Conservation (phyloP, 164 flowering plant genomes). For the Platanus orientalis region DNA sequence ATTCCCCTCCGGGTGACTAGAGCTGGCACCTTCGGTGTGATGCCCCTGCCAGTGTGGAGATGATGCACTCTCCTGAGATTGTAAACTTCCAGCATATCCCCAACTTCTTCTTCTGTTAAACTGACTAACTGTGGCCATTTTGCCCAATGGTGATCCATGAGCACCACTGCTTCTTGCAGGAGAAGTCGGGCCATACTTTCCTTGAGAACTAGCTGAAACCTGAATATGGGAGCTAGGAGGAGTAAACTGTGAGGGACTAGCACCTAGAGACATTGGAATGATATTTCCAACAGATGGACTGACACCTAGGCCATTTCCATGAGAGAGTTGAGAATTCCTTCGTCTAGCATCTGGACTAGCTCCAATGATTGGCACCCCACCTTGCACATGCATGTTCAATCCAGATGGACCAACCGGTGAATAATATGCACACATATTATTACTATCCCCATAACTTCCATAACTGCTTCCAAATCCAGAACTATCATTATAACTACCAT, state of each 20-base stretch:
- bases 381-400: conserved; percentile 53
- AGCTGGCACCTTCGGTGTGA: conserved; percentile 31
- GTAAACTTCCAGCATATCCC: conserved; percentile 57
- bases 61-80: conserved; percentile 53
- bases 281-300: conserved; percentile 77
- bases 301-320: conserved; percentile 75
- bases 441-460: conserved; percentile 86
- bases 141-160: conserved; percentile 91
- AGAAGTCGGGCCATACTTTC: conserved; percentile 80
- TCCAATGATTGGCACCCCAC: conserved; percentile 64
- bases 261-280: conserved; percentile 81
- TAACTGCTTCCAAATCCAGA: conserved; percentile 78
- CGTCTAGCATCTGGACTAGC: conserved; percentile 81
- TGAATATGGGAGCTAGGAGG: conserved; percentile 76
- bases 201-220: conserved; percentile 71
- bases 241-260: conserved; percentile 94
- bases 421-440: conserved; percentile 59
- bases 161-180: conserved; percentile 66
- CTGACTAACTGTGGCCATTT: conserved; percentile 55
- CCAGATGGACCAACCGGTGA: conserved; percentile 85
- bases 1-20: conserved; percentile 51
- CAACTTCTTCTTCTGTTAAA: conserved; percentile 68
- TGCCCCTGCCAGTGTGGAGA: conserved; percentile 60
- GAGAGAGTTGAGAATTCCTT: conserved; percentile 53
- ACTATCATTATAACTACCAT: conserved; percentile 84